These are phyloP conservation scores for Eragrostis curvula DNA, from an alignment of 176 grass and related monocot species.

Conservation along the genomic window DNA sequence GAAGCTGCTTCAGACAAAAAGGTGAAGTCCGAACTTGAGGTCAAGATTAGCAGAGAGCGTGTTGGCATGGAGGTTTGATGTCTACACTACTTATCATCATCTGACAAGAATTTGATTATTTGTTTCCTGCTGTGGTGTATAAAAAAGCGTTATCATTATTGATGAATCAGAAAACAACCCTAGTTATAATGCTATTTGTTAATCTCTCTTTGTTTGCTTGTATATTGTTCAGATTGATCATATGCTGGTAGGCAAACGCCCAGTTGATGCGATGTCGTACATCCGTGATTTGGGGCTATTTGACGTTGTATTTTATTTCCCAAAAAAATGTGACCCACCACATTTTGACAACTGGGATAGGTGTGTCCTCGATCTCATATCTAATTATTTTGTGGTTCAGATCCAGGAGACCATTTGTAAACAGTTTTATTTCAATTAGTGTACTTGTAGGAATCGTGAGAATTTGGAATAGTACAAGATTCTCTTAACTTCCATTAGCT, in stretches of 20 bases:
- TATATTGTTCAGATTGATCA: constrained; percentile 80
- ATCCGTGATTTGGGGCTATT: constrained; percentile 79
- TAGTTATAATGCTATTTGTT: not conserved
- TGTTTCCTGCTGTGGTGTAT: not conserved
- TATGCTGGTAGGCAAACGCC: constrained; percentile 86
- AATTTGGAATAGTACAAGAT: not conserved
- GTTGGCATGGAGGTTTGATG: constrained; percentile 89
- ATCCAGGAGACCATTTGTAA: not conserved
- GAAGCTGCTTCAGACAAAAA: constrained; percentile 80
- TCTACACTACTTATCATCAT: not conserved
- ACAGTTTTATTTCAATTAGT: constrained; percentile 6
- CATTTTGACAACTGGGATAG: constrained; percentile 67
- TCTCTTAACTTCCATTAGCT: constrained; percentile 26
- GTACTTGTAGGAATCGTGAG: not conserved
- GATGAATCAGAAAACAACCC: not conserved
- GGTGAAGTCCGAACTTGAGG: constrained; percentile 80
- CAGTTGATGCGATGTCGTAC: constrained; percentile 70
- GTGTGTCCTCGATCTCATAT: constrained; percentile 53
- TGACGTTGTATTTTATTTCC: constrained; percentile 83
- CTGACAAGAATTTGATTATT: not conserved
- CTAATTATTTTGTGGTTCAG: not conserved
- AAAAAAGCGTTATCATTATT: constrained; percentile 9
- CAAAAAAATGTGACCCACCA: constrained; percentile 53
- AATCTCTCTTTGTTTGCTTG: constrained; percentile 37
- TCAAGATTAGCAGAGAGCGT: constrained; percentile 92